Evolutionary conservation across 495 filamentous ascomycete species (phyloP), one percentile per base, ranked within the genome.

Genomic region (Friedmanniomyces endolithicus): DNA sequence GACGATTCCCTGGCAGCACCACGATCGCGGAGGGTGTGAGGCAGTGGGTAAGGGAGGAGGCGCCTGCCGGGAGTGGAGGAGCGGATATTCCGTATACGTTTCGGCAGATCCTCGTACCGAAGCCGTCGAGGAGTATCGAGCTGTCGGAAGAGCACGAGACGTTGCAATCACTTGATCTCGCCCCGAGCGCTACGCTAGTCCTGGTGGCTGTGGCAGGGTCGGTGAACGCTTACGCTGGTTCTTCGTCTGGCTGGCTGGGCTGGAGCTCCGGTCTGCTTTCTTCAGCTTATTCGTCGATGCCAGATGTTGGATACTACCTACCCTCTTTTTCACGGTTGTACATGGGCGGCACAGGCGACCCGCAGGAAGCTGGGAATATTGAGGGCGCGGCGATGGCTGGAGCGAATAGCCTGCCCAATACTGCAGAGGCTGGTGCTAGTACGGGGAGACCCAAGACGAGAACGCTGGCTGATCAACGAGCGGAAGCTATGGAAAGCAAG

Each of bases 131-230:
- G 48, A 78, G 77, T 7, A 77, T 97, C 48, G 78, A 81, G 39
- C 74, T 83, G 7, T 70, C 78, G 0, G 88, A 96, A 39, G 92
- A 96, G 64, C 75, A 75, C 29, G 72, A 80, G 40, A 74, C 75
- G 0, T 74, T 95, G 0, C 65, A 70, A 12, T 78, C 82, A 1
- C 71, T 95, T 14, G 83, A 79, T 9, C 72, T 95, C 1, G 74
- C 78, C 6, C 88, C 90, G 0, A 86, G 78, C 0, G 84, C 88
- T 2, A 97, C 85, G 2, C 72, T 97, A 0, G 85, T 96, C 37
- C 78, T 96, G 51, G 75, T 94, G 1, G 84, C 86, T 0, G 78
- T 85, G 1, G 67, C 74, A 22, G 77, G 73, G 2, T 83, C 77
- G 56, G 75, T 76, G 0, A 70, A 77, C 6, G 83, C 85, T 0